These are phyloP conservation scores for Calycina herbarum DNA, from an alignment of 2,329 filamentous ascomycete genomes.

Conservation along the genomic window DNA sequence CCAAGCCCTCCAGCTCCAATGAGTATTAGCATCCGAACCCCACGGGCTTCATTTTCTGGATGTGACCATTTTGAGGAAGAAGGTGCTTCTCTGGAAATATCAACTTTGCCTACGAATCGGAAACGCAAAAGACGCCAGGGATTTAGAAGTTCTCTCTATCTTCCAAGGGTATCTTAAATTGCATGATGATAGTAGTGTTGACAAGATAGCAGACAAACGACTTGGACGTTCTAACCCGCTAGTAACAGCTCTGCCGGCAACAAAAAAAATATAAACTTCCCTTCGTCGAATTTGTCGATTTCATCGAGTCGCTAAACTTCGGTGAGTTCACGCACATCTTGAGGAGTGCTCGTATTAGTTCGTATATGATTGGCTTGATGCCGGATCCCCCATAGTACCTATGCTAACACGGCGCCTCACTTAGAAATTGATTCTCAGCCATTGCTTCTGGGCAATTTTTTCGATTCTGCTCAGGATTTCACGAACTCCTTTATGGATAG, in stretches of 20 bases:
- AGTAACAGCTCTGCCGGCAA: background rate
- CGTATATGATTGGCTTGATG: background rate
- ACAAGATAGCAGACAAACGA: background rate
- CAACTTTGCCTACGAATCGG: background rate
- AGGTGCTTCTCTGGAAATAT: background rate
- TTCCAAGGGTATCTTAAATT: no score
- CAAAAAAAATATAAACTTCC: background rate
- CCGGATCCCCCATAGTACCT: no score
- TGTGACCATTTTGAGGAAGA: background rate
- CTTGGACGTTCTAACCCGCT: background rate
- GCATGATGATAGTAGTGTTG: no score
- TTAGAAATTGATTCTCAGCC: background rate
- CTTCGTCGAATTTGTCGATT: background rate
- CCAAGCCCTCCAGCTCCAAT: background rate
- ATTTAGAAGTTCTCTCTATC: no score
- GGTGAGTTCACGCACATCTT: background rate
- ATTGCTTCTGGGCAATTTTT: background rate
- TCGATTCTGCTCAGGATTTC: background rate
- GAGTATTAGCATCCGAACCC: background rate
- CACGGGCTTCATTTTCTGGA: background rate
- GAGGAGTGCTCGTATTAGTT: background rate
- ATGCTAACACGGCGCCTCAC: background rate
- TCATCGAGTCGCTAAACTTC: background rate
- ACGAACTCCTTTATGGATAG: background rate
- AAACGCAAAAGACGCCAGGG: background rate